Conservation (phyloP, 2,329 filamentous ascomycete genomes). For the Passalora sequoiae region DNA sequence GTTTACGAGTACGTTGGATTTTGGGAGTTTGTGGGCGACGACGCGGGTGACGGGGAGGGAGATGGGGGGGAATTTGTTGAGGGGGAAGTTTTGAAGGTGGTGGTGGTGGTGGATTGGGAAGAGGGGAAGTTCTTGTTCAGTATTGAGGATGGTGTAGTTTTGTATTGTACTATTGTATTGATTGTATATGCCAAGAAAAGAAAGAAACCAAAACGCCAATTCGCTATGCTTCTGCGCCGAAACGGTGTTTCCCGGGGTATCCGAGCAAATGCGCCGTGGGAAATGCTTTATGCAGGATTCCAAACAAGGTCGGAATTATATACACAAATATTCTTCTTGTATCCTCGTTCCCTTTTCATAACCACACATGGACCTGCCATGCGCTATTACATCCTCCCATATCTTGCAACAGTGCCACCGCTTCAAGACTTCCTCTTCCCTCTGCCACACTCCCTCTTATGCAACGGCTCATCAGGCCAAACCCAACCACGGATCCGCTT, state of each 20-base stretch:
- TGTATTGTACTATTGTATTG: background rate
- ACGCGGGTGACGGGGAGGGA: conserved; percentile 65
- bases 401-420: too few relatives aligned
- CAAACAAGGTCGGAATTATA: too few relatives aligned
- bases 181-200: background rate
- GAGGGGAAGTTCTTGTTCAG: too few relatives aligned
- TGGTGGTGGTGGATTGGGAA: background rate
- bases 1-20: conserved; percentile 73
- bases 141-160: background rate
- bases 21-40: conserved; percentile 80
- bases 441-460: conserved; percentile 64
- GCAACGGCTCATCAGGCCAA: conserved; percentile 66
- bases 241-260: too few relatives aligned
- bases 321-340: too few relatives aligned
- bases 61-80: conserved; percentile 68
- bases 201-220: too few relatives aligned
- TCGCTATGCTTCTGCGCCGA: too few relatives aligned
- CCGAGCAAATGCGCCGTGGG: too few relatives aligned
- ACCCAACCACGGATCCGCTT: conserved; percentile 72
- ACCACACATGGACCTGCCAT: background rate
- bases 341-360: background rate
- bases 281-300: too few relatives aligned
- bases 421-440: conserved; percentile 34
- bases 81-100: conserved; percentile 59
- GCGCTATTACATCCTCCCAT: conserved; percentile 3